Evolutionary conservation across 306 rosid species (phyloP), one percentile per base, ranked within the genome.

Genomic region (Neltuma alba): DNA sequence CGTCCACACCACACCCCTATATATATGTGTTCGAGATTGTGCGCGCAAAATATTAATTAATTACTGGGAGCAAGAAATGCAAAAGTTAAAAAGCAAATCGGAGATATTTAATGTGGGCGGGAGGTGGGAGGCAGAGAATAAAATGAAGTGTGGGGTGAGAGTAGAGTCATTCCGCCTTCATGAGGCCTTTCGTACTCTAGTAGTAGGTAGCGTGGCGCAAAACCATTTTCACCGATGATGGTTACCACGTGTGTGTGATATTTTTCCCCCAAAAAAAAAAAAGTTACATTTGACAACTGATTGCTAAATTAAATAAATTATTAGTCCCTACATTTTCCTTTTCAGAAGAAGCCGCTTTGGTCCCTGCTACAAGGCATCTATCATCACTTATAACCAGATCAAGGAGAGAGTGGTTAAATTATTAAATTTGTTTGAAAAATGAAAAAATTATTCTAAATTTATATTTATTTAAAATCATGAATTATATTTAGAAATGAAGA

Each of bases 201-300:
- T 82, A 77, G 89, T 92, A 89, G 96, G 96, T 92, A 36, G 89
- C 84, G 82, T 88, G 62, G 61, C 83, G 47, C 73, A 83, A 90
- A 76, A 77, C 86, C 96, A 86, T 89, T 87, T 62, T 88, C 5
- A 42, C 48, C 47, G 74, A 44, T 12, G 30, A 67, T 38, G 72
- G 72, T 6, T 40, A 30, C 73, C 73, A 41, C 36, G 54, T 23
- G 73, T 61, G 67, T 18, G 25, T 20, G 11, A n/a, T n/a, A n/a
- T n/a, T n/a, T n/a, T n/a, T n/a, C n/a, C n/a, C n/a, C n/a, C n/a
- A n/a, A n/a, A n/a, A n/a, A n/a, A n/a, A n/a, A n/a, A n/a, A n/a
- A n/a, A n/a, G n/a, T n/a, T n/a, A n/a, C n/a, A n/a, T n/a, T n/a
- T n/a, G n/a, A n/a, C n/a, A n/a, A n/a, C n/a, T n/a, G n/a, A n/a